These are phyloP conservation scores for Salix viminalis DNA, from an alignment of 345 rosid species.

Conservation along the genomic window DNA sequence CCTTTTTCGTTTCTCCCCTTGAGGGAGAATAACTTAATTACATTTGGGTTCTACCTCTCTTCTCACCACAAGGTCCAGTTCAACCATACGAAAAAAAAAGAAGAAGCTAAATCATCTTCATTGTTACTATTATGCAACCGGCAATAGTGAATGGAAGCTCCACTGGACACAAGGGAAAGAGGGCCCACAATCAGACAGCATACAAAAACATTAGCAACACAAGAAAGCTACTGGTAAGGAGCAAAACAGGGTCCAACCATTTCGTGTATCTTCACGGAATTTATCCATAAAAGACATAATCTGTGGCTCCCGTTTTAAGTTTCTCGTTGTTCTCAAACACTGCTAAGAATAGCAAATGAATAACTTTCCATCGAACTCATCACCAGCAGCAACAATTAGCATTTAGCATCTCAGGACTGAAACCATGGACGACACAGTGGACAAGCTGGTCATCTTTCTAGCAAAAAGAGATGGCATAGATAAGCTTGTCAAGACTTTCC, in stretches of 20 bases:
- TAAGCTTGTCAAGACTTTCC: constrained; percentile 97
- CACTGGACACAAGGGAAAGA: background rate
- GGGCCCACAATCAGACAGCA: background rate
- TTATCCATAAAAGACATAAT: constrained; percentile 28
- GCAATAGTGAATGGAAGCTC: background rate
- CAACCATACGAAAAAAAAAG: background rate
- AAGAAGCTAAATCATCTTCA: background rate
- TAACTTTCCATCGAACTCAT: background rate
- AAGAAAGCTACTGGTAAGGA: constrained; percentile 18
- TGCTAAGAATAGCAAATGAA: background rate
- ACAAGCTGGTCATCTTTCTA: constrained; percentile 83
- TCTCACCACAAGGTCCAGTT: background rate
- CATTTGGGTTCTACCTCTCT: background rate
- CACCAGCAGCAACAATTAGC: background rate
- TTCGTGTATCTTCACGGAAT: background rate
- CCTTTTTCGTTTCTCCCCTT: background rate
- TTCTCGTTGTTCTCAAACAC: background rate
- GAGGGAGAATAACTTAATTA: background rate
- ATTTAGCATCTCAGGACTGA: background rate
- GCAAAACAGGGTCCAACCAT: constrained; percentile 25
- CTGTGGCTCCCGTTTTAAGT: constrained; percentile 38
- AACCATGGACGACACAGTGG: constrained; percentile 63
- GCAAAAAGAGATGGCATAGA: constrained; percentile 97
- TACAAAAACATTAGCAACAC: background rate
- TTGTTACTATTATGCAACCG: background rate